Base-by-base conservation (phyloP, 2,329 filamentous ascomycete species). In the Penicillium palitans region DNA sequence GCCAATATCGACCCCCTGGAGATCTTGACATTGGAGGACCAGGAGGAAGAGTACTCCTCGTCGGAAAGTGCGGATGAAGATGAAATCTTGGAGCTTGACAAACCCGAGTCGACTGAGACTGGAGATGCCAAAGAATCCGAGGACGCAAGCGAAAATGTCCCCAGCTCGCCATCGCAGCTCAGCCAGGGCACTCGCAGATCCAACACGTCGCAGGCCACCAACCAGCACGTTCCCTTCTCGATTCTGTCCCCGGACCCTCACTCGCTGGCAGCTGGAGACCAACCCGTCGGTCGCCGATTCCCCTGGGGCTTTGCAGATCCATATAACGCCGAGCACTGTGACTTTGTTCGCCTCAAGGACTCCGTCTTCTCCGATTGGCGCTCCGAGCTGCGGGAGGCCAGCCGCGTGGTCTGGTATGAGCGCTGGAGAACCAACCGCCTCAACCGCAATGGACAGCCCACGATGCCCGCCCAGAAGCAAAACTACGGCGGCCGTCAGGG, bases 221-320 rank as follows among this genome's bases (percentile, higher is more conserved):
- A 76, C 12, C 90, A 90, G 0, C 89, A 91, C 72, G 80, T 97
- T 27, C 95, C 95, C 0, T 86, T 98, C 71, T 96, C 92, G 41
- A 90, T 97, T 72, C 89, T 99, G 72, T 96, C 91, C 61, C 95
- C 95, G 0, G 95, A 99, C 74, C 84, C 90, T 42, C 96, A 98
- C 76, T 78, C 77, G 2, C 62, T 80, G 33, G 90, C 96, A 29
- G 71, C 74, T 31, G 73, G 71, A 10, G 71, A 77, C 55, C 70
- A 74, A 41, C 78, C 76, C 2, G 79, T 96, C 60, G 95, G 95
- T 46, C 90, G 95, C 60, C 88, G 89, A 64, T 99, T 98, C 74
- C 90, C 95, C 0, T 99, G 95, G 95, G 95, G 95, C 7, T 96
- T 97, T 67, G 95, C 95, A 5, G 91, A 98, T 71, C 95, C 95